Evolutionary conservation across 306 rosid species (phyloP).

Genomic region (Rosa lucieae): DNA sequence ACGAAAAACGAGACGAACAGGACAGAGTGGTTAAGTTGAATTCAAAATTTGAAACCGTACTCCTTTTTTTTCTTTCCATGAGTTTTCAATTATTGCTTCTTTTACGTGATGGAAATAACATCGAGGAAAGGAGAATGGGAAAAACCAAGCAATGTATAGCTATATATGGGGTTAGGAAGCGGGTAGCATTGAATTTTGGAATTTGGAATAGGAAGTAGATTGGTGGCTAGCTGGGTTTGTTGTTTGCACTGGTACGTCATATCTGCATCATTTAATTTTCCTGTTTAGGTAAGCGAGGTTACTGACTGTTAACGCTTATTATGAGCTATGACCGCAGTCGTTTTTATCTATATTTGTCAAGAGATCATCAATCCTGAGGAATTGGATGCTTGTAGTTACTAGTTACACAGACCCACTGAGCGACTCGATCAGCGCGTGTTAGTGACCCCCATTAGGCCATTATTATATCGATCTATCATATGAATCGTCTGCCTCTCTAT

Average conservation of each 20-base stretch:
- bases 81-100: not conserved
- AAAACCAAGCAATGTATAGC: constrained; percentile 6
- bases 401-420: not conserved
- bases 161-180: not conserved
- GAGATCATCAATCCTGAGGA: not conserved
- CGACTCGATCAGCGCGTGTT: not conserved
- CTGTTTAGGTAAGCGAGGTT: constrained; percentile 29
- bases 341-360: constrained; percentile 41
- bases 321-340: constrained; percentile 22
- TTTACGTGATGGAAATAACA: constrained; percentile 9
- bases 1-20: not conserved
- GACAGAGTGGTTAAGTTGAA: not conserved
- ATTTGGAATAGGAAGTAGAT: not conserved
- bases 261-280: constrained; percentile 2
- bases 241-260: constrained; percentile 24
- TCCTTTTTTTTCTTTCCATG: not conserved
- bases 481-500: not conserved
- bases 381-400: not conserved
- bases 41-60: constrained; percentile 1
- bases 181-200: not conserved
- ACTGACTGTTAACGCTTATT: constrained; percentile 32
- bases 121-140: constrained; percentile 32
- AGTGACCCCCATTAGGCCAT: not conserved
- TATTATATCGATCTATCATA: not conserved
- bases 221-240: not conserved